phyloP scores from a whole-genome alignment of 2,329 filamentous ascomycete species.

The Ceratocystis papillata region DNA sequence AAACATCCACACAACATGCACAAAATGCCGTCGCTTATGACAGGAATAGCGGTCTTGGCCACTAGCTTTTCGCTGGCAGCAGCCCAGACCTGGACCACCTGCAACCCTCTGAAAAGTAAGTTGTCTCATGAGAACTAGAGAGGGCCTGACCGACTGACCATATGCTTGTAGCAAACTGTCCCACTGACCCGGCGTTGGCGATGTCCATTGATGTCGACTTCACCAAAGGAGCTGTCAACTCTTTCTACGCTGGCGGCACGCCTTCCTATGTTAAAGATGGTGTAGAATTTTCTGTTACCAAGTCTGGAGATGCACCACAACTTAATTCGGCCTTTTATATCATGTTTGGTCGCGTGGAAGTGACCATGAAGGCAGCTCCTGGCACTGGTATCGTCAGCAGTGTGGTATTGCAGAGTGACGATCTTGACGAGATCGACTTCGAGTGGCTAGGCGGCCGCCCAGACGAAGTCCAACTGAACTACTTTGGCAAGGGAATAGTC shows the following conservation, averaged over 20 bases:
- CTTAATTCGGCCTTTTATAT: slow-evolving; percentile 91
- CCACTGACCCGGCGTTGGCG: slow-evolving; percentile 68
- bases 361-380: slow-evolving; percentile 73
- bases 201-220: slow-evolving; percentile 79
- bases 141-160: slow-evolving; percentile 18
- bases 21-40: slow-evolving; percentile 13
- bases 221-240: slow-evolving; percentile 61
- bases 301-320: slow-evolving; percentile 73
- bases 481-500: slow-evolving; percentile 87
- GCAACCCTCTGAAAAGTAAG: slow-evolving; percentile 35
- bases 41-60: slow-evolving; percentile 25
- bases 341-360: slow-evolving; percentile 92
- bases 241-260: slow-evolving; percentile 60
- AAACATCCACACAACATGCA: not conserved
- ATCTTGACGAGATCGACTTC: slow-evolving; percentile 91
- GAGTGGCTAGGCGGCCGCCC: slow-evolving; percentile 81
- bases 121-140: not conserved
- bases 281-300: slow-evolving; percentile 66
- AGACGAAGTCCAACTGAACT: slow-evolving; percentile 83
- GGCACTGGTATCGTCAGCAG: slow-evolving; percentile 90
- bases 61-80: slow-evolving; percentile 28
- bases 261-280: slow-evolving; percentile 64
- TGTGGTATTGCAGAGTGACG: slow-evolving; percentile 80
- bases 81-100: slow-evolving; percentile 36
- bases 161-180: slow-evolving; percentile 45